A percentile compares a stretch with the other conserved stretches of the same genome.
Evolutionary conservation across 1,284 basidiomycete genomes (phyloP).

Genomic region (Microbotryomycetes sp.): DNA sequence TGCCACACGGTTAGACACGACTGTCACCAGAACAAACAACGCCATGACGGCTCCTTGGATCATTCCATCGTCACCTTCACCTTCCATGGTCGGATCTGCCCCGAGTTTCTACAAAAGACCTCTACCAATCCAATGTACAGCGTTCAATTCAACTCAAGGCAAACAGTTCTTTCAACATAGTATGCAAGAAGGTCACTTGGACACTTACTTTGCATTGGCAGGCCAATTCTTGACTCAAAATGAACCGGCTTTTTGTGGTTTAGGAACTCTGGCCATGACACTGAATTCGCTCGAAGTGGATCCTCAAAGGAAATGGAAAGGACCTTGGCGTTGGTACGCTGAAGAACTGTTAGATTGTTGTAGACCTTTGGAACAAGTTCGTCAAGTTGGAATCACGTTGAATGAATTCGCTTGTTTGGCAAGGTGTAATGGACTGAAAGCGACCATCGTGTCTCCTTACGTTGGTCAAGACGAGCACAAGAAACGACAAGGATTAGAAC

Average conservation of each 20-base stretch:
- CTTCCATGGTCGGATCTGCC: background rate
- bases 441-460: slow-evolving; percentile 1
- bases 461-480: slow-evolving; percentile 2
- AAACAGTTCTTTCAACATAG: slow-evolving; percentile 31
- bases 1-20: no score
- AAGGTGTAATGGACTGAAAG: slow-evolving; percentile 35
- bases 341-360: slow-evolving; percentile 38
- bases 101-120: slow-evolving; percentile 36
- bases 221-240: slow-evolving; percentile 33
- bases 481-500: background rate
- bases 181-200: slow-evolving; percentile 30
- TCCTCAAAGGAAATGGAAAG: slow-evolving; percentile 33
- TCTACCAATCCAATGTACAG: slow-evolving; percentile 28
- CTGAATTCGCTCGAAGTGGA: slow-evolving; percentile 37
- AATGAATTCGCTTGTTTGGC: slow-evolving; percentile 38
- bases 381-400: slow-evolving; percentile 33
- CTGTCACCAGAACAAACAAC: no score
- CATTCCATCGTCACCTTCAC: background rate
- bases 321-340: slow-evolving; percentile 35
- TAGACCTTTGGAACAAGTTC: slow-evolving; percentile 31
- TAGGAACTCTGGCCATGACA: slow-evolving; percentile 36
- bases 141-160: slow-evolving; percentile 30
- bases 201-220: slow-evolving; percentile 35
- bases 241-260: slow-evolving; percentile 35
- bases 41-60: background rate